phyloP scores from a whole-genome alignment of 1,284 basidiomycete species.

The Cryptococcus sp. region DNA sequence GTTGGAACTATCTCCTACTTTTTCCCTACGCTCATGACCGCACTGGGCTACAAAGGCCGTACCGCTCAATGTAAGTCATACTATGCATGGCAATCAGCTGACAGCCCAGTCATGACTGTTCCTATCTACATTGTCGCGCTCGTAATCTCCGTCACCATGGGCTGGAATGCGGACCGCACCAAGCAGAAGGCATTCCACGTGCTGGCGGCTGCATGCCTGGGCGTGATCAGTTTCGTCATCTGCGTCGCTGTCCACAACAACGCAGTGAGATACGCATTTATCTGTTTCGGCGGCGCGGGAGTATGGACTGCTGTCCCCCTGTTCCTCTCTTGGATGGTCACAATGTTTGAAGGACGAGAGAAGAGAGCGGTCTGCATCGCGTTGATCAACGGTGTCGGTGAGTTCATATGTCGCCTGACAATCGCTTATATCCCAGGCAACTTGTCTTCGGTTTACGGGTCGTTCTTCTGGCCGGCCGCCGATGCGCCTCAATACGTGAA shows the following conservation, averaged over 20 bases:
- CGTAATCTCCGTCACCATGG: conserved; percentile 41
- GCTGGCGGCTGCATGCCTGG: conserved; percentile 30
- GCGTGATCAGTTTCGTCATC: conserved; percentile 46
- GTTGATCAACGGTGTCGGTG: conserved; percentile 48
- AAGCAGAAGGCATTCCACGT: conserved; percentile 49
- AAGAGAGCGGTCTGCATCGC: conserved; percentile 51
- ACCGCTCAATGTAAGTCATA: conserved; percentile 43
- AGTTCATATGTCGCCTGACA: background rate
- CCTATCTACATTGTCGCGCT: conserved; percentile 55
- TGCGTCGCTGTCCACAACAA: conserved; percentile 39
- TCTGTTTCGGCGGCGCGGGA: conserved; percentile 52
- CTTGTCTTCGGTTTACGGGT: conserved; percentile 47
- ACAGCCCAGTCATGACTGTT: conserved; percentile 49
- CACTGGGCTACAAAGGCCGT: conserved; percentile 47
- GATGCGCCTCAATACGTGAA: conserved; percentile 43
- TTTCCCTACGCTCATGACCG: conserved; percentile 50
- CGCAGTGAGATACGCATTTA: conserved; percentile 50
- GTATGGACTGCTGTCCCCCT: conserved; percentile 50
- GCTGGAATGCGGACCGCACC: conserved; percentile 47
- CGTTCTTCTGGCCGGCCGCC: conserved; percentile 50
- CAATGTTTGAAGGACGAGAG: conserved; percentile 50
- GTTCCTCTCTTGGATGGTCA: conserved; percentile 49
- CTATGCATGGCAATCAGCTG: background rate
- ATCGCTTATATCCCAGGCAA: conserved; percentile 27
- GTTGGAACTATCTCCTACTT: conserved; percentile 54